Base-by-base conservation (phyloP, 192 early-diverging fungal genomes). In the Linnemannia schmuckeri region DNA sequence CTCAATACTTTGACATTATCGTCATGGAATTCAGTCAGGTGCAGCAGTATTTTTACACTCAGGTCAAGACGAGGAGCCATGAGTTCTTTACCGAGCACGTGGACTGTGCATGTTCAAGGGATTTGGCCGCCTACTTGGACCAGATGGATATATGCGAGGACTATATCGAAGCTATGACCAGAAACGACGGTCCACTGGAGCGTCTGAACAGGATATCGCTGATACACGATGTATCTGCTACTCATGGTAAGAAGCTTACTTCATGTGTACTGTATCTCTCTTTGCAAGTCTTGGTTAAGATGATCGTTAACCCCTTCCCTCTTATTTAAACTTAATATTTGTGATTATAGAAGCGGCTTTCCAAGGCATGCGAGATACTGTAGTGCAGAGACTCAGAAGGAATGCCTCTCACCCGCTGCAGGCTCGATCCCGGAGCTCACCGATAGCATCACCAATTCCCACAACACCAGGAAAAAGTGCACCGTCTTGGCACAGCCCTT, bases 1-100 rank as follows among this genome's bases (percentile, higher is more conserved):
- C 86, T 2, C 88, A 92, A 77, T 96, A 94, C 82, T 90, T 94
- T 75, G 92, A 94, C 47, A 70, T 92, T 12, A 91, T 95, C 27
- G 80, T 92, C 3, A 88, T 88, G 76, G 90, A 92, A 33, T 91
- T 95, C 78, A 89, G 89, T 17, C 80, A 82, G 49, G 83, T 94
- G 0, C 94, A 95, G 70, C 79, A 89, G 41, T 88, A 69, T 40
- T 90, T 92, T 49, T 90, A 93, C 82, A 63, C 75, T 18, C 88
- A 90, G 22, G 89, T 92, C 69, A 83, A 78, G 24, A 72, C 66
- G 46, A 89, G 92, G 74, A 83, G 91, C 41, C 75, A 80, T 33
- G 83, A 85, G 69, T 89, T 79, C 37, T 89, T 79, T 82, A 74
- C 74, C 52, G 88, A 87, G 38, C 71, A 71, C 55, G 66, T 90